These are phyloP conservation scores for Coemansia sp. DNA, from an alignment of 192 early-diverging fungal species.

Conservation along the genomic window DNA sequence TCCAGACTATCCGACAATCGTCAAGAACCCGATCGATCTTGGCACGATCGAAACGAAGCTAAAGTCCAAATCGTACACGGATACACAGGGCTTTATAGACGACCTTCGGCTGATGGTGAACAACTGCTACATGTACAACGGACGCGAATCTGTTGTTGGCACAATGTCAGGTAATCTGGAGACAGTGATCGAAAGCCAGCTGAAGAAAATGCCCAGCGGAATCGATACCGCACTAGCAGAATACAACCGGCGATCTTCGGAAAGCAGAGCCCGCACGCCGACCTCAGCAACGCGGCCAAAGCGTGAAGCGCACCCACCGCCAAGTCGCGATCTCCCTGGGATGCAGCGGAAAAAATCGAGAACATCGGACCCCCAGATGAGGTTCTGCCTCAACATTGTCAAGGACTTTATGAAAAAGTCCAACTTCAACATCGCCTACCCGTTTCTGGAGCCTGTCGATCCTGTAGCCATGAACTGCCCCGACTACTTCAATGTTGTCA, in stretches of 20 bases:
- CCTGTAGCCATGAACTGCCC: conserved; percentile 80
- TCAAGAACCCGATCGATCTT: conserved; percentile 80
- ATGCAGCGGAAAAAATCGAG: conserved; percentile 49
- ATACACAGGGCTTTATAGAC: conserved; percentile 64
- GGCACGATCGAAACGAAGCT: conserved; percentile 73
- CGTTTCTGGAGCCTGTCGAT: conserved; percentile 86
- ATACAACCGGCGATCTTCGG: conserved; percentile 41
- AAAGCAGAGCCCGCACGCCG: conserved; percentile 33
- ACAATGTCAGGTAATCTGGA: conserved; percentile 70
- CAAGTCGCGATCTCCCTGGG: conserved; percentile 54
- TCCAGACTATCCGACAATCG: conserved; percentile 72
- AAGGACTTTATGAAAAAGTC: conserved; percentile 68
- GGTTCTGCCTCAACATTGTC: conserved; percentile 62
- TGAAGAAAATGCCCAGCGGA: conserved; percentile 68
- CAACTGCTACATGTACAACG: conserved; percentile 84
- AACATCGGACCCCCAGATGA: conserved; percentile 59
- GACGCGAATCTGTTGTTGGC: conserved; percentile 68
- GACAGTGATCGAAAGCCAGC: conserved; percentile 63
- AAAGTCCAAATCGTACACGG: conserved; percentile 59
- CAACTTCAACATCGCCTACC: conserved; percentile 67
- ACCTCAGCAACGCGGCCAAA: conserved; percentile 63
- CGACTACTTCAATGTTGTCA: conserved; percentile 81
- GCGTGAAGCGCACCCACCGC: conserved; percentile 62
- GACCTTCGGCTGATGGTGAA: conserved; percentile 75
- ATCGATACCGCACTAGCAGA: conserved; percentile 54